These are phyloP conservation scores for Aquilaria agallochum DNA, from an alignment of 441 rosid species.

Conservation along the genomic window DNA sequence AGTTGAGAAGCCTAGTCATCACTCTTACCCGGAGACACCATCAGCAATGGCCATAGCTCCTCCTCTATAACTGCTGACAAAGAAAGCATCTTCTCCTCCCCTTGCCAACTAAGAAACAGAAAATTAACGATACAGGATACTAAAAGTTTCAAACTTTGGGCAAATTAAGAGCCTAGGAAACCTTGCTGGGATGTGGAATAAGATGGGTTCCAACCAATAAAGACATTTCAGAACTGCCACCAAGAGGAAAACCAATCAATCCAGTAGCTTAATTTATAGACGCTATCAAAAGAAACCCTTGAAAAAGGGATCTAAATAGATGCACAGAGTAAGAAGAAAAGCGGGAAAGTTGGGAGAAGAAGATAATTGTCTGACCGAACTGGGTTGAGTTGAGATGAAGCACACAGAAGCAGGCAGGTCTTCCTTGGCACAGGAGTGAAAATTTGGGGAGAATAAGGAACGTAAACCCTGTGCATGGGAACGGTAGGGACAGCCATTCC, in stretches of 20 bases:
- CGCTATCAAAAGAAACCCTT: not conserved
- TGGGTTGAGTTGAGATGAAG: conserved; percentile 34
- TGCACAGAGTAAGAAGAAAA: not conserved
- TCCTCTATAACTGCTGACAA: conserved; percentile 63
- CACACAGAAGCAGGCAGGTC: conserved; percentile 25
- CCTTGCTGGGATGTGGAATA: conserved; percentile 93
- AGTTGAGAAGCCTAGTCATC: not conserved
- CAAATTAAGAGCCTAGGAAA: conserved; percentile 13
- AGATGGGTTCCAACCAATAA: conserved; percentile 62
- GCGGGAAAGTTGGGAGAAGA: not conserved
- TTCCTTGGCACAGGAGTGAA: conserved; percentile 20
- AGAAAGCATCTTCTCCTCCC: conserved; percentile 96
- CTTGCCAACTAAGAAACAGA: conserved; percentile 48
- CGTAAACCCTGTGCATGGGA: conserved; percentile 39
- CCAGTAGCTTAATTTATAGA: not conserved
- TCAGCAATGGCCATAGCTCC: conserved; percentile 93
- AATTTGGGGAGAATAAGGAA: conserved; percentile 25
- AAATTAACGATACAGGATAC: not conserved
- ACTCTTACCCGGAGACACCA: conserved; percentile 80
- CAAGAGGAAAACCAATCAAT: conserved; percentile 1
- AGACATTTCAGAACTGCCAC: conserved; percentile 40
- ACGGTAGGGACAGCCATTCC: conserved; percentile 11
- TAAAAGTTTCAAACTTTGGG: not conserved
- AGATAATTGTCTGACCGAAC: conserved; percentile 26
- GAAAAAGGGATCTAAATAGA: not conserved